Percentiles rank a stretch among this genome's conserved stretches.
Conservation (phyloP, 75 land plant genomes). For the Isoetes taiwanensis region DNA sequence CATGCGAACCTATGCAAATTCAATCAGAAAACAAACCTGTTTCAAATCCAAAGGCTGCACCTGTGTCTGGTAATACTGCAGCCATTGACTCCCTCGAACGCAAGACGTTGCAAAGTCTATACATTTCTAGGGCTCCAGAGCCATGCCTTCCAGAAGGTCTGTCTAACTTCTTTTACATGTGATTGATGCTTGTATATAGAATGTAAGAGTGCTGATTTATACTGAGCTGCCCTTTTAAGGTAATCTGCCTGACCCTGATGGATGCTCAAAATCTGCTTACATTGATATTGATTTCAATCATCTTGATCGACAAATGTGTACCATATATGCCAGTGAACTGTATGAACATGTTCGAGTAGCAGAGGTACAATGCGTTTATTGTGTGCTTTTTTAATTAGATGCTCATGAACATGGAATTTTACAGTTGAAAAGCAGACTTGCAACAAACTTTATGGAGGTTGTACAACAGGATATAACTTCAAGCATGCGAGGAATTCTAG, state of each 20-base stretch:
- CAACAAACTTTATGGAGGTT: conserved; percentile 12
- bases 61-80: not conserved
- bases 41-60: no score
- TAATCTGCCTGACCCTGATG: no score
- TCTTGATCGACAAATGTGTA: conserved; percentile 70
- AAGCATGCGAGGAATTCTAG: conserved; percentile 14
- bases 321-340: conserved; percentile 63
- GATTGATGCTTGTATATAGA: no score
- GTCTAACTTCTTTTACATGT: no score
- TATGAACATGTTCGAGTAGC: conserved; percentile 56
- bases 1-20: no score
- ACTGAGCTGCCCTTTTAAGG: no score
- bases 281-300: conserved; percentile 22
- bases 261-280: no score
- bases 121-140: conserved; percentile 41
- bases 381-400: no score
- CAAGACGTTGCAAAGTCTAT: conserved; percentile 33
- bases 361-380: no score
- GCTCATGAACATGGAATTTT: no score
- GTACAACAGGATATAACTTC: conserved; percentile 17
- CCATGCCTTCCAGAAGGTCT: conserved; percentile 22
- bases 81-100: conserved; percentile 46
- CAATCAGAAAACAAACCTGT: no score
- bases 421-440: conserved; percentile 17
- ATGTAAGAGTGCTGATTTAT: no score